Evolutionary conservation across 176 grass and related monocot species (phyloP).

Genomic region (Metroxylon sagu): DNA sequence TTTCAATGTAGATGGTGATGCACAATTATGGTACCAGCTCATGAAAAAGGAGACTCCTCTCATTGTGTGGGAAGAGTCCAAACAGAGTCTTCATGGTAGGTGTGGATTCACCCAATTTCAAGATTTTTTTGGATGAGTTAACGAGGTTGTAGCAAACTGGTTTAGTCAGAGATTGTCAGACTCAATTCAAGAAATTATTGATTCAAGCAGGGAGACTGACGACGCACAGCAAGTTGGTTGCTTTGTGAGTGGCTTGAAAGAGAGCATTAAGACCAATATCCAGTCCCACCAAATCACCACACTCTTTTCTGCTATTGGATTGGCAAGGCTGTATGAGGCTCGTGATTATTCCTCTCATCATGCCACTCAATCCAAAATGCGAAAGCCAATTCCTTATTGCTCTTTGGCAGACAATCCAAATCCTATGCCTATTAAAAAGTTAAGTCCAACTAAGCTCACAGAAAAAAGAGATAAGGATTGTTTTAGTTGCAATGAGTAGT

Average conservation of each 20-base stretch:
- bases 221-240: not conserved
- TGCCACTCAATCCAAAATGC: not conserved
- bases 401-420: not conserved
- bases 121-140: not conserved
- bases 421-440: not conserved
- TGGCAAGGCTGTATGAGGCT: not conserved
- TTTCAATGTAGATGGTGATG: not conserved
- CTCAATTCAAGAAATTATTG: not conserved
- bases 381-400: not conserved
- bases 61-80: not conserved
- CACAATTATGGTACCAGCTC: not conserved
- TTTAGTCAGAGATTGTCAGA: not conserved
- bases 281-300: not conserved
- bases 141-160: not conserved
- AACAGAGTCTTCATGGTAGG: not conserved
- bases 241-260: not conserved
- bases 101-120: not conserved
- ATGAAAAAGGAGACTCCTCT: not conserved
- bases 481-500: slow-evolving; percentile 2
- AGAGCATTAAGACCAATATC: not conserved
- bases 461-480: not conserved
- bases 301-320: not conserved
- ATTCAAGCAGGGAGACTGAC: not conserved
- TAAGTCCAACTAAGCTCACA: not conserved
- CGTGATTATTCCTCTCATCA: not conserved